Percentiles rank a stretch among this genome's conserved stretches.
Evolutionary conservation across 1,284 basidiomycete genomes (phyloP).

Genomic region (Pyrrhoderma lamaoense): DNA sequence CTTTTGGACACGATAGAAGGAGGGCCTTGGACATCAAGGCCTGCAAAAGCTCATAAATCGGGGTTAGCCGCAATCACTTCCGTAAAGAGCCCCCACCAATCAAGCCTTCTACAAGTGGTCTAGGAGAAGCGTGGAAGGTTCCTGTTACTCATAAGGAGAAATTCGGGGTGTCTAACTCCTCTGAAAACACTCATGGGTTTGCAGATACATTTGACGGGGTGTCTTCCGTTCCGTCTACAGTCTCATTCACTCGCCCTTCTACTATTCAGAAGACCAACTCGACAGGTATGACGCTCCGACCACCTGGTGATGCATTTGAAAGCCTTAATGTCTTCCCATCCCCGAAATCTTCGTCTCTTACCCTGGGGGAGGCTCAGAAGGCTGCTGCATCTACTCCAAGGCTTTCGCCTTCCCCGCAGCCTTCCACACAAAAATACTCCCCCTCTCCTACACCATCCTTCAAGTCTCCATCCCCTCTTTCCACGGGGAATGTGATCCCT

Average conservation of each 20-base stretch:
- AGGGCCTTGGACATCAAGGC: conserved; percentile 12
- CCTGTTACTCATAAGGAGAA: not conserved
- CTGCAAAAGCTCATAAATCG: conserved; percentile 18
- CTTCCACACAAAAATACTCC: conserved; percentile 24
- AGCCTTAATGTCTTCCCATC: conserved; percentile 52
- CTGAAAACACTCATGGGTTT: conserved; percentile 18
- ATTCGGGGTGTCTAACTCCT: not conserved
- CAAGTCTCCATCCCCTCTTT: conserved; percentile 24
- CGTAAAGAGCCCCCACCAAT: conserved; percentile 7
- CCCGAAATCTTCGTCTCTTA: conserved; percentile 44
- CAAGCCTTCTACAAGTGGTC: not conserved
- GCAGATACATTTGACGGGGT: conserved; percentile 24
- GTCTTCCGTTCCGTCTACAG: conserved; percentile 27
- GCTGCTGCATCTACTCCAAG: conserved; percentile 23
- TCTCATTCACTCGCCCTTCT: not conserved
- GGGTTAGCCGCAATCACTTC: conserved; percentile 12
- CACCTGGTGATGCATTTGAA: conserved; percentile 65
- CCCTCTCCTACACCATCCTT: conserved; percentile 34
- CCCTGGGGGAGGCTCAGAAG: conserved; percentile 68
- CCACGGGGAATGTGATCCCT: conserved; percentile 3
- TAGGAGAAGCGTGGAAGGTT: conserved; percentile 19
- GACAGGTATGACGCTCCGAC: conserved; percentile 18
- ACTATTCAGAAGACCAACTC: conserved; percentile 7
- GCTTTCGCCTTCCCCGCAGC: conserved; percentile 23
- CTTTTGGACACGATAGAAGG: conserved; percentile 6